Base-by-base conservation (phyloP, 2,329 filamentous ascomycete species). In the Curvularia hawaiiensis region DNA sequence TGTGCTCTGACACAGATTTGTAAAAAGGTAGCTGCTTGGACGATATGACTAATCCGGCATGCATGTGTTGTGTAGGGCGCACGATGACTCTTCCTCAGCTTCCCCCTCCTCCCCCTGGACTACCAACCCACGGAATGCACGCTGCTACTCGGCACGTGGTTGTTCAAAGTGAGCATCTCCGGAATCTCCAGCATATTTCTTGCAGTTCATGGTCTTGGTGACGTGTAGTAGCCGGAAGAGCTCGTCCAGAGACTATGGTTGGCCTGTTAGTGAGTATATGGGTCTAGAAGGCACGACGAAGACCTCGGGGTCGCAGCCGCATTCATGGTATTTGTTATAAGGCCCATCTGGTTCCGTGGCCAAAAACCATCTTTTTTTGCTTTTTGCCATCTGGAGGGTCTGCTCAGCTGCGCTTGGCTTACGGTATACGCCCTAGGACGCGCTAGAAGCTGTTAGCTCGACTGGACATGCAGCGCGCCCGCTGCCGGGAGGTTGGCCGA, bases 21-120 rank as follows among this genome's bases (percentile, higher is more conserved):
- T 18, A 38, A 40, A 49, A 49, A 28, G 22, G 30, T 39, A 39
- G 31, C 50, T 31, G 30, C 26, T 28, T 41, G 46, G 41, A 22
- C 8, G 18, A 26, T 39, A 53, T 62, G 60, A 62, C 45, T 62
- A 52, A 62, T 62, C 50, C 31, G 50, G 48, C 11, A 26, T 24
- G 16, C 22, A 26, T 18, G 22, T 31, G 3, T 31, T 31, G 2
- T 31, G 11, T 38, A 50, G 33, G 47, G 47, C 33, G 33, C 24
- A 12, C 33, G 26, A 18, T 31, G 28, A 31, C 28, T 46, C 26
- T 20, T 43, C 22, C 14, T 43, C 14, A 43, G 22, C 22, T 16
- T 16, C 40, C 40, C 14, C 22, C 22, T 28, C 40, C 22, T n/a
- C 26, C 8, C 43, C 18, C 14, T 24, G n/a, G 33, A 8, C 33